These are phyloP conservation scores for Russula griseocarnosa DNA, from an alignment of 768 basidiomycete species.

Conservation along the genomic window DNA sequence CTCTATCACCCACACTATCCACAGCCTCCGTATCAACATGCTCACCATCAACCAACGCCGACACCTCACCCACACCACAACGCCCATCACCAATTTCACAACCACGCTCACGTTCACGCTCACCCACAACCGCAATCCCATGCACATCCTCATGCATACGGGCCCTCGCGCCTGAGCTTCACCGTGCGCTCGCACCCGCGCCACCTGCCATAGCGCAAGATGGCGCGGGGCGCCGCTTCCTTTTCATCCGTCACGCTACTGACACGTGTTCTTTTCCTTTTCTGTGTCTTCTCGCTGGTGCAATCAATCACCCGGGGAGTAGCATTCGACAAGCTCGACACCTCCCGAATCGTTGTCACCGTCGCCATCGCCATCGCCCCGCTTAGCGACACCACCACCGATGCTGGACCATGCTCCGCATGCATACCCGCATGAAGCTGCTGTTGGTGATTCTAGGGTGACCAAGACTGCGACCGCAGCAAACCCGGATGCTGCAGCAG, in stretches of 20 bases:
- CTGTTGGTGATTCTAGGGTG: slow-evolving; percentile 1
- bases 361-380: slow-evolving; percentile 18
- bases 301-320: no score
- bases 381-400: slow-evolving; percentile 22
- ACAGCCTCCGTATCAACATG: slow-evolving; percentile 5
- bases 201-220: slow-evolving; percentile 19
- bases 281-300: background rate
- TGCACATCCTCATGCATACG: slow-evolving; percentile 28
- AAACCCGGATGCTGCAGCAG: slow-evolving; percentile 22
- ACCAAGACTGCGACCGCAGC: background rate
- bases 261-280: slow-evolving; percentile 16
- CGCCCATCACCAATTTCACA: background rate
- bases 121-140: slow-evolving; percentile 28
- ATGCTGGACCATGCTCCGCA: slow-evolving; percentile 8
- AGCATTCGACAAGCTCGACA: slow-evolving; percentile 21
- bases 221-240: slow-evolving; percentile 18
- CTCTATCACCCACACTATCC: slow-evolving; percentile 6
- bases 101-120: slow-evolving; percentile 5
- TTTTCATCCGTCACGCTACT: slow-evolving; percentile 9
- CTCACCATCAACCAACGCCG: slow-evolving; percentile 15
- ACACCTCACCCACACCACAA: slow-evolving; percentile 5
- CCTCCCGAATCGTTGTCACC: slow-evolving; percentile 18
- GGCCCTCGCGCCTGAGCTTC: slow-evolving; percentile 39
- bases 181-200: slow-evolving; percentile 34
- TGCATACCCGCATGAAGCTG: slow-evolving; percentile 14